A percentile compares a stretch with the other conserved stretches of the same genome.
These are phyloP conservation scores for Hemisphaericaspora xylofermentans DNA, from an alignment of 1,139 yeast species.

Conservation along the genomic window DNA sequence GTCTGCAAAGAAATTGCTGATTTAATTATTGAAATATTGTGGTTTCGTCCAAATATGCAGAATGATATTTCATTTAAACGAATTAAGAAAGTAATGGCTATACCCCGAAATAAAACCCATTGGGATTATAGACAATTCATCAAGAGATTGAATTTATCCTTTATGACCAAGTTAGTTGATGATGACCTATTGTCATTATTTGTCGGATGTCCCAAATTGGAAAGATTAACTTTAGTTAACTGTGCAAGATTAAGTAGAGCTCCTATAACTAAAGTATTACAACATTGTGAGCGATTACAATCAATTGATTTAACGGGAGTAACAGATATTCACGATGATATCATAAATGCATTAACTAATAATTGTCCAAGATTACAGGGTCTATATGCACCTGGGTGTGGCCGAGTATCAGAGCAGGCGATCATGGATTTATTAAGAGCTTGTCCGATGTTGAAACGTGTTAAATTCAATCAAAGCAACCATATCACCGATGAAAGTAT, in stretches of 20 bases:
- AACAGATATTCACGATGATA: conserved; percentile 62
- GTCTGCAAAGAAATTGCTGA: conserved; percentile 85
- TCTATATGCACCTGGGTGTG: conserved; percentile 84
- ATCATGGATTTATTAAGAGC: conserved; percentile 56
- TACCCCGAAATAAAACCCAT: conserved; percentile 48
- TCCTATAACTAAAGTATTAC: conserved; percentile 62
- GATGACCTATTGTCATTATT: conserved; percentile 60
- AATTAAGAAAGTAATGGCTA: conserved; percentile 54
- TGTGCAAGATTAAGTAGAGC: conserved; percentile 65
- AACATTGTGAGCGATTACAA: conserved; percentile 68
- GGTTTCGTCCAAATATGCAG: conserved; percentile 86
- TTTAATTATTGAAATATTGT: conserved; percentile 73
- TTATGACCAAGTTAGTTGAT: conserved; percentile 65
- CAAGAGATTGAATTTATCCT: conserved; percentile 76
- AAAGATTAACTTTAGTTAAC: conserved; percentile 80
- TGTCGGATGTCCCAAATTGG: conserved; percentile 71
- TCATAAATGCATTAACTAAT: conserved; percentile 66
- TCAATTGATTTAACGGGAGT: conserved; percentile 91
- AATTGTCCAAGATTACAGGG: conserved; percentile 84
- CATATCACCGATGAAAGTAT: conserved; percentile 70
- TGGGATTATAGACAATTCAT: conserved; percentile 77
- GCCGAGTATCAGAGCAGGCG: conserved; percentile 63
- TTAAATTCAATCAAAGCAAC: conserved; percentile 74
- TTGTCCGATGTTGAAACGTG: conserved; percentile 78
- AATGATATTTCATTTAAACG: conserved; percentile 50